Evolutionary conservation across 2,329 filamentous ascomycete genomes (phyloP).

Genomic region (Sordariomycetes sp.): DNA sequence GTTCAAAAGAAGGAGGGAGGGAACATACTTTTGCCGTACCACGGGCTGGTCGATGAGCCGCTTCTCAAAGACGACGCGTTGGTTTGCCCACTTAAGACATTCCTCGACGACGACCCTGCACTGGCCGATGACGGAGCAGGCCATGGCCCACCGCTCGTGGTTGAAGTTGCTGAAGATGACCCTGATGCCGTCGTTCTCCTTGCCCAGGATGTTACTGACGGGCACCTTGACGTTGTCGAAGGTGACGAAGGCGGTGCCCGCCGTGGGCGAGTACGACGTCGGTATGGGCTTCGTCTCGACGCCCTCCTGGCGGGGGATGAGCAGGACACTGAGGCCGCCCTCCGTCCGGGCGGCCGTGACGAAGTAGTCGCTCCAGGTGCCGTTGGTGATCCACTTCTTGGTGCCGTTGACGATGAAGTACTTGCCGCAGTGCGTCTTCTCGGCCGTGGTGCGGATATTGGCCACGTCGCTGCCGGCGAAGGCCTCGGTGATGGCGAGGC

Average conservation of each 20-base stretch:
- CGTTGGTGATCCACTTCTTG: constrained; percentile 85
- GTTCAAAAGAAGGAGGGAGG: constrained; percentile 1
- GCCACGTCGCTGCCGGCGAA: constrained; percentile 78
- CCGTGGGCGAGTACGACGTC: constrained; percentile 71
- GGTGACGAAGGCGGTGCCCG: constrained; percentile 71
- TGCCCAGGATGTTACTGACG: constrained; percentile 64
- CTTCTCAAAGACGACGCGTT: constrained; percentile 77
- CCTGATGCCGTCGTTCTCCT: constrained; percentile 78
- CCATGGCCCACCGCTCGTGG: constrained; percentile 76
- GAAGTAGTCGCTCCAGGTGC: constrained; percentile 75
- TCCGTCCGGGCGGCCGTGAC: constrained; percentile 71
- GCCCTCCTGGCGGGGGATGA: constrained; percentile 65
- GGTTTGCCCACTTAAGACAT: constrained; percentile 81
- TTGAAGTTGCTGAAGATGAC: constrained; percentile 86
- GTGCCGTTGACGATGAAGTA: constrained; percentile 63
- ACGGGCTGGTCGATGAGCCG: constrained; percentile 75
- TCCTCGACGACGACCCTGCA: constrained; percentile 68
- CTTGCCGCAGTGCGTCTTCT: constrained; percentile 66
- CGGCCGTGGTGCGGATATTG: constrained; percentile 67
- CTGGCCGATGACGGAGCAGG: constrained; percentile 54
- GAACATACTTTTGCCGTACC: constrained; percentile 64
- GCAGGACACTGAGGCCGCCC: constrained; percentile 68
- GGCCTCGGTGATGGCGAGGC: constrained; percentile 78
- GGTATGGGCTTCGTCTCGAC: constrained; percentile 72
- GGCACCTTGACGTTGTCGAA: constrained; percentile 85